phyloP scores from a whole-genome alignment of 1,284 basidiomycete species.

The Porogramme epimiltina region DNA sequence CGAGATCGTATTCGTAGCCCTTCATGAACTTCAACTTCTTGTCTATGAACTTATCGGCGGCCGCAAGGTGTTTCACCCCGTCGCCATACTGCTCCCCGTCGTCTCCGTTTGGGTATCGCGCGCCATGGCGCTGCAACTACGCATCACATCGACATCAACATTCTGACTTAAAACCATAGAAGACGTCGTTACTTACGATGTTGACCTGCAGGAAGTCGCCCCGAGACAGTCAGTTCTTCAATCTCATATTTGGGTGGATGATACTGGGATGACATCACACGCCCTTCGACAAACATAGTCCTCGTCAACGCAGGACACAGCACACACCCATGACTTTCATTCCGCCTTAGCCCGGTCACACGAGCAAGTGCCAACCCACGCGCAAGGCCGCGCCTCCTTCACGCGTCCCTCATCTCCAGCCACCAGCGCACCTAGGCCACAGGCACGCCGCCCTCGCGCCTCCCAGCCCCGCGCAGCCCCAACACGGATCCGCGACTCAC shows the following conservation, averaged over 20 bases:
- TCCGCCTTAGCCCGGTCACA: not conserved
- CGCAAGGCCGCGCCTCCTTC: not conserved
- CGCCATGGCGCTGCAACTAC: constrained; percentile 84
- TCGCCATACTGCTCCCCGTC: constrained; percentile 35
- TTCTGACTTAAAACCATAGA: not conserved
- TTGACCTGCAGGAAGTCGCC: constrained; percentile 9
- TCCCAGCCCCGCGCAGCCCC: not conserved
- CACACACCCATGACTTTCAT: no score
- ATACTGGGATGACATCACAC: not conserved
- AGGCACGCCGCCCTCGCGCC: not conserved
- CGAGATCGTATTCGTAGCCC: constrained; percentile 63
- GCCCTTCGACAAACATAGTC: not conserved
- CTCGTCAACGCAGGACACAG: not conserved
- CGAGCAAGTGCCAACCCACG: not conserved
- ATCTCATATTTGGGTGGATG: no score
- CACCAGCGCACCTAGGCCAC: no score
- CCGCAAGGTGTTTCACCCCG: constrained; percentile 45
- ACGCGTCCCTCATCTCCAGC: no score
- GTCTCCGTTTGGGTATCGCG: constrained; percentile 70
- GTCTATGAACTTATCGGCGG: constrained; percentile 45
- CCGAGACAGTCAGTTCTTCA: not conserved
- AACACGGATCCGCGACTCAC: constrained; percentile 31
- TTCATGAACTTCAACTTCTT: constrained; percentile 61
- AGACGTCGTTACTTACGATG: constrained; percentile 20
- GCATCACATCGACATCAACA: no score